A percentile compares a stretch with the other conserved stretches of the same genome.
phyloP scores from a whole-genome alignment of 129 eudicot genomes.

The Silybum marianum region DNA sequence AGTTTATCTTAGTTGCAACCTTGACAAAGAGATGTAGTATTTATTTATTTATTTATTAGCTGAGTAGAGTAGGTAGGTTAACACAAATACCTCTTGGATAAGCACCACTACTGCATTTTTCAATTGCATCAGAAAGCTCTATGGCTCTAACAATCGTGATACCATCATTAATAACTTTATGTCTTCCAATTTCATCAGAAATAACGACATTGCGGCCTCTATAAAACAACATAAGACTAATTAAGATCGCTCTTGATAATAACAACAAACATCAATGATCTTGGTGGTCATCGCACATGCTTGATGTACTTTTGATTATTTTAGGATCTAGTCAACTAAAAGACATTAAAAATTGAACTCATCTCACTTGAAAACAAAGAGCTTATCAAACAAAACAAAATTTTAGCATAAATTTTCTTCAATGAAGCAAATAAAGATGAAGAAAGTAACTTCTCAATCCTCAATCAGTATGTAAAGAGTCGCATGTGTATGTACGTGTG shows the following conservation, averaged over 20 bases:
- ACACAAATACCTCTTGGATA: slow-evolving; percentile 62
- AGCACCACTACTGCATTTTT: slow-evolving; percentile 81
- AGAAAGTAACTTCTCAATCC: too few species aligned
- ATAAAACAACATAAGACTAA: slow-evolving; percentile 2
- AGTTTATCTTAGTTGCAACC: too few species aligned
- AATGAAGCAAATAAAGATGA: too few species aligned
- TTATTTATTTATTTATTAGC: not conserved
- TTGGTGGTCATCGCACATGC: not conserved
- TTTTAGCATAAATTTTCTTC: too few species aligned
- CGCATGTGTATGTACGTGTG: too few species aligned
- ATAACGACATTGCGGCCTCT: slow-evolving; percentile 89
- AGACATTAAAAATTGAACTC: too few species aligned
- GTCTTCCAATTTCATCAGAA: too few species aligned
- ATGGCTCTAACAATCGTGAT: slow-evolving; percentile 84
- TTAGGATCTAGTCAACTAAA: too few species aligned
- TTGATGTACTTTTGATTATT: not conserved
- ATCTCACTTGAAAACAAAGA: too few species aligned
- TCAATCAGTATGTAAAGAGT: too few species aligned
- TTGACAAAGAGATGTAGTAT: not conserved
- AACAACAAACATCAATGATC: not conserved
- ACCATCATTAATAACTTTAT: slow-evolving; percentile 94
- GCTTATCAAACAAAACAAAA: too few species aligned
- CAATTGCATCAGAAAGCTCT: slow-evolving; percentile 85
- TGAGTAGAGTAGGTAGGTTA: slow-evolving; percentile 3
- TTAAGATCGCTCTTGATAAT: not conserved